A percentile compares a stretch with the other conserved stretches of the same genome.
Evolutionary conservation across 1,284 basidiomycete genomes (phyloP).

Genomic region (Mycosarcoma mackinlayi): DNA sequence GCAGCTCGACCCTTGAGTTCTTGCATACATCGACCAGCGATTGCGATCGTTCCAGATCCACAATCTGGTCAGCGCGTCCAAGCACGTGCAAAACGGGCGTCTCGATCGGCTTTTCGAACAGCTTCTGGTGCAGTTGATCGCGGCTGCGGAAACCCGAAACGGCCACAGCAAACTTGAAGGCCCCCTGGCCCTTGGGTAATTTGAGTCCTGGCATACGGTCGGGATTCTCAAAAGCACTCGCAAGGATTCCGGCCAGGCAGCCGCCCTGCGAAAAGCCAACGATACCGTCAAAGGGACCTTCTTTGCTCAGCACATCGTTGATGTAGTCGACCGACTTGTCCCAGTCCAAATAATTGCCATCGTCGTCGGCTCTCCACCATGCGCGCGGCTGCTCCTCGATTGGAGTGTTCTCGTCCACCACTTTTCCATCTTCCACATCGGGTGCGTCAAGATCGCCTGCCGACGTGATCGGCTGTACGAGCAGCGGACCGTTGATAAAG

Average conservation of each 20-base stretch:
- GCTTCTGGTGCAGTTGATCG: conserved; percentile 47
- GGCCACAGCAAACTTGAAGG: conserved; percentile 61
- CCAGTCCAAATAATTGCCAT: conserved; percentile 57
- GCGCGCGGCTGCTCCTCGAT: conserved; percentile 65
- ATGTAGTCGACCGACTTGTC: conserved; percentile 57
- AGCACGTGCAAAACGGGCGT: conserved; percentile 61
- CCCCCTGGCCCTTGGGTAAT: conserved; percentile 40
- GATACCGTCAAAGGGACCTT: conserved; percentile 65
- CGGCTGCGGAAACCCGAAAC: conserved; percentile 63
- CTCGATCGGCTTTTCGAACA: conserved; percentile 54
- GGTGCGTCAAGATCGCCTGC: conserved; percentile 56
- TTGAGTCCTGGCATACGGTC: conserved; percentile 43
- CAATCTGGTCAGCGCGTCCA: conserved; percentile 57
- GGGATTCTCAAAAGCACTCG: conserved; percentile 62
- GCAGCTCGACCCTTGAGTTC: conserved; percentile 60
- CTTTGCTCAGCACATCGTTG: conserved; percentile 46
- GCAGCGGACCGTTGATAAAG: conserved; percentile 62
- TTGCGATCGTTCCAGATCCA: conserved; percentile 54
- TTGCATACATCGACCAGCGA: conserved; percentile 53
- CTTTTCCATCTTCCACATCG: conserved; percentile 44
- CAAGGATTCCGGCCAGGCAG: conserved; percentile 56
- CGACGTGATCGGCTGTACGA: conserved; percentile 61
- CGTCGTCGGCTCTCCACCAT: conserved; percentile 63
- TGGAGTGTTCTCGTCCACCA: conserved; percentile 54
- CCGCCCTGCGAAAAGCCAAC: conserved; percentile 65